These are phyloP conservation scores for Phytophthora ramorum DNA, from an alignment of 352 stramenopile species.

Conservation along the genomic window DNA sequence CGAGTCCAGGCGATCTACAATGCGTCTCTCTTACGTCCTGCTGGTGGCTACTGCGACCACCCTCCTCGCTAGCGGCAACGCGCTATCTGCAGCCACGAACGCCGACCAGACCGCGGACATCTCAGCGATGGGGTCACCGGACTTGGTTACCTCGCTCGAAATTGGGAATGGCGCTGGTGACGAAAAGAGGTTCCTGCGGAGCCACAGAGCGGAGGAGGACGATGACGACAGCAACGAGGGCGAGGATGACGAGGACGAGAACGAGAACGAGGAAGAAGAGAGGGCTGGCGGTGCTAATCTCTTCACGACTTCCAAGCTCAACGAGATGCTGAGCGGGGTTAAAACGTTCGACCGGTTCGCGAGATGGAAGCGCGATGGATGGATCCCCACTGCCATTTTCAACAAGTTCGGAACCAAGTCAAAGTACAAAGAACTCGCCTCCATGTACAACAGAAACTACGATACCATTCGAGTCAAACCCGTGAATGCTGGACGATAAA, in stretches of 20 bases:
- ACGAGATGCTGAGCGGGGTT: neutral
- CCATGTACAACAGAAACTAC: no score
- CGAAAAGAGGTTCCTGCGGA: neutral
- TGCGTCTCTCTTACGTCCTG: neutral
- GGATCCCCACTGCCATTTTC: neutral
- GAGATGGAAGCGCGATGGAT: neutral
- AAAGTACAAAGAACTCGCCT: no score
- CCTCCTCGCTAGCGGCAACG: neutral
- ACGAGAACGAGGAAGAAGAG: neutral
- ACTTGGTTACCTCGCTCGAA: neutral
- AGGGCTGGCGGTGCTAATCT: neutral
- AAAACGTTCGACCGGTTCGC: neutral
- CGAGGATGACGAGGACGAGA: neutral
- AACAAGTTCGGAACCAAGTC: no score
- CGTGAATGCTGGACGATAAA: no score
- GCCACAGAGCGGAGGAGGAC: neutral
- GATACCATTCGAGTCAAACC: no score
- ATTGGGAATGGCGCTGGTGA: neutral
- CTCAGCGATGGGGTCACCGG: neutral
- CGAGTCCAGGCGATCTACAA: neutral
- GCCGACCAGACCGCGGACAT: neutral
- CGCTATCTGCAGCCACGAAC: neutral
- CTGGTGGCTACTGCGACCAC: slow-evolving; percentile 1
- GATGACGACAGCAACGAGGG: neutral
- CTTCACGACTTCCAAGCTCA: neutral